Evolutionary conservation across 116 monocot genomes (phyloP).

Genomic region (Cymodocea nodosa): DNA sequence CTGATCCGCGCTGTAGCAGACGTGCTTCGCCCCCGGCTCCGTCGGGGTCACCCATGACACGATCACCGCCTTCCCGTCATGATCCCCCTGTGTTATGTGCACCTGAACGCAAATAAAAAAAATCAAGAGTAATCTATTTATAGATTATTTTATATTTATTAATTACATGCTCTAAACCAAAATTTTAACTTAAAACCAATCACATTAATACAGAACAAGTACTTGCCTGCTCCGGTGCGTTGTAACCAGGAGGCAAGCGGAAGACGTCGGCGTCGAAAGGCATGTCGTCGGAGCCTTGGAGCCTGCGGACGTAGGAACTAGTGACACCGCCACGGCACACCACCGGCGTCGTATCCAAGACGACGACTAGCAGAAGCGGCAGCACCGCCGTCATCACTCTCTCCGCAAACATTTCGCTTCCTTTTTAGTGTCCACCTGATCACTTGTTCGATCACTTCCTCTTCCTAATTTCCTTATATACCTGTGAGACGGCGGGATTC

Average conservation of each 20-base stretch:
- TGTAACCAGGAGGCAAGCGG: slow-evolving; percentile 32
- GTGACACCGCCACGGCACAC: slow-evolving; percentile 34
- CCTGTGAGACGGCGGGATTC: too few relatives aligned
- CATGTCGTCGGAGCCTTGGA: slow-evolving; percentile 34
- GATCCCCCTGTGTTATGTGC: slow-evolving; percentile 33
- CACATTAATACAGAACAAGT: background rate
- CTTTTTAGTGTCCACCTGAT: background rate
- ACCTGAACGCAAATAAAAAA: slow-evolving; percentile 4
- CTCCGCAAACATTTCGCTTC: background rate
- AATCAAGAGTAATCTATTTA: too few relatives aligned
- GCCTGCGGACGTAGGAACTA: slow-evolving; percentile 33
- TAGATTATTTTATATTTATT: too few relatives aligned
- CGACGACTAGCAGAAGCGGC: background rate
- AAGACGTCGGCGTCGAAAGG: slow-evolving; percentile 55
- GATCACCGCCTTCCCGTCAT: slow-evolving; percentile 23
- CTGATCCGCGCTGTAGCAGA: slow-evolving; percentile 16
- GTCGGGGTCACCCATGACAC: slow-evolving; percentile 34
- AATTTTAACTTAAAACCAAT: too few relatives aligned
- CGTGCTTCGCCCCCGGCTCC: slow-evolving; percentile 10
- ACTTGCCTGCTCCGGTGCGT: slow-evolving; percentile 64
- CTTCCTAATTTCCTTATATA: background rate
- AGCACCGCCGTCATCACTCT: background rate
- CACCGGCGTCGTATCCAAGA: too few relatives aligned
- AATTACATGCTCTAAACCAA: too few relatives aligned
- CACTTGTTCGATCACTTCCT: background rate